Base-by-base conservation (phyloP, 768 basidiomycete species). In the Flagelloscypha sp. region DNA sequence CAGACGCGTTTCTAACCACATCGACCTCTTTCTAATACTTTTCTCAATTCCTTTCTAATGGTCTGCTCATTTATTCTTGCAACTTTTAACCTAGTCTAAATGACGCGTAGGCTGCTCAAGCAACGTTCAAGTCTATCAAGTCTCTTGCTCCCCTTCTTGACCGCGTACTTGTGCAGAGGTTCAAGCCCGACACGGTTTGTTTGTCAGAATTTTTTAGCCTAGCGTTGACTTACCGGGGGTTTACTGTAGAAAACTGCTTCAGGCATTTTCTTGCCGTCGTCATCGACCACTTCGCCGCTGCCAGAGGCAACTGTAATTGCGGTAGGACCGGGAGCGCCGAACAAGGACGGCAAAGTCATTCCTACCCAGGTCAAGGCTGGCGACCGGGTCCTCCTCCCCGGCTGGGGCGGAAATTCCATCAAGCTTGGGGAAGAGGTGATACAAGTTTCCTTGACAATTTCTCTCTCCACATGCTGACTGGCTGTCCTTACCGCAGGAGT, bases 231-330 rank as follows among this genome's bases (percentile, higher is more conserved):
- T 9, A 37, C n/a, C 16, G 21, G 15, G 5, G 13, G 17, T 29
- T 3, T 25, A 2, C 9, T 3, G 7, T 48, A 97, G 93, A 95
- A 98, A 93, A 99, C 94, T n/a, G 84, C 95, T 3, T 63, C 84
- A 16, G 95, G 95, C 23, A 80, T 99, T 56, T 92, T 92, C 76
- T 72, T 99, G 30, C 95, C 95, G n/a, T 75, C 84, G 0, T 88
- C 90, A 1, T 78, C 85, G 5, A 90, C 87, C 18, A 74, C 58
- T 46, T 77, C 59, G 48, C 92, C 92, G 16, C 74, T 97, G n/a
- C 92, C 94, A 2, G 94, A 98, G 63, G 94, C 90, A 5, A 94
- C 89, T 20, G 94, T 95, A 53, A 83, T 97, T 55, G 87, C 95
- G 18, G 83, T 87, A 31, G 94, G 94, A 37, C 94, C 94, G 22